Conservation (phyloP, 805 yeast genomes). For the Wickerhamomyces pijperi region DNA sequence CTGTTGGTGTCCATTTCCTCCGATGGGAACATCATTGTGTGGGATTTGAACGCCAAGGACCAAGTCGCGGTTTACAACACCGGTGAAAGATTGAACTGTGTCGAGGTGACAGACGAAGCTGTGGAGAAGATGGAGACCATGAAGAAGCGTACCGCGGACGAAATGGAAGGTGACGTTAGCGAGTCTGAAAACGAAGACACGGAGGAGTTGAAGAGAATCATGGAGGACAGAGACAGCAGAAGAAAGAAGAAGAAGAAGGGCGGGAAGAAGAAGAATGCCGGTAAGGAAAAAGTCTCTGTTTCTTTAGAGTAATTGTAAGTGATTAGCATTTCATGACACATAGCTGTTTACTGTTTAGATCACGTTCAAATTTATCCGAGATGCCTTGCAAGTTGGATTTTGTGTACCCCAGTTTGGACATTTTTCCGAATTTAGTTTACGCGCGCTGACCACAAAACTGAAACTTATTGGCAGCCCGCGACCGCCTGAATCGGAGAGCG, state of each 20-base stretch:
- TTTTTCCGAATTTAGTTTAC: too few relatives aligned
- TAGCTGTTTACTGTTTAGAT: too few relatives aligned
- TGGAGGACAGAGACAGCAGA: constrained; percentile 28
- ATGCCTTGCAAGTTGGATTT: too few relatives aligned
- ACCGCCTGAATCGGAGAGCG: too few relatives aligned
- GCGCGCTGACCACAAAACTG: too few relatives aligned
- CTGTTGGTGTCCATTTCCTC: constrained; percentile 77
- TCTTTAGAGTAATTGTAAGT: constrained; percentile 46
- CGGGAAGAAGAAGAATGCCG: constrained; percentile 33
- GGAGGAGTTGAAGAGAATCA: constrained; percentile 47
- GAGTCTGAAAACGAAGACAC: constrained; percentile 73
- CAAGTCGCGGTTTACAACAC: constrained; percentile 86
- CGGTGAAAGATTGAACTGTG: constrained; percentile 86
- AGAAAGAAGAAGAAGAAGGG: constrained; percentile 29
- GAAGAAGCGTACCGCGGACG: constrained; percentile 38
- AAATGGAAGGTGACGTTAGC: constrained; percentile 33
- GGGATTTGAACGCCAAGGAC: constrained; percentile 62
- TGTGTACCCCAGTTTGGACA: too few relatives aligned
- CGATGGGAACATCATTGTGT: constrained; percentile 86
- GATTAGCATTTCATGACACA: too few relatives aligned
- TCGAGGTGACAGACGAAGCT: constrained; percentile 61
- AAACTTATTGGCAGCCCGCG: too few relatives aligned
- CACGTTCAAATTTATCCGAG: too few relatives aligned
- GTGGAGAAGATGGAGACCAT: constrained; percentile 65
- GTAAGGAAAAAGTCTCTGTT: constrained; percentile 37